These are phyloP conservation scores for Pterocarpus santalinus DNA, from an alignment of 306 rosid genomes.

Conservation along the genomic window DNA sequence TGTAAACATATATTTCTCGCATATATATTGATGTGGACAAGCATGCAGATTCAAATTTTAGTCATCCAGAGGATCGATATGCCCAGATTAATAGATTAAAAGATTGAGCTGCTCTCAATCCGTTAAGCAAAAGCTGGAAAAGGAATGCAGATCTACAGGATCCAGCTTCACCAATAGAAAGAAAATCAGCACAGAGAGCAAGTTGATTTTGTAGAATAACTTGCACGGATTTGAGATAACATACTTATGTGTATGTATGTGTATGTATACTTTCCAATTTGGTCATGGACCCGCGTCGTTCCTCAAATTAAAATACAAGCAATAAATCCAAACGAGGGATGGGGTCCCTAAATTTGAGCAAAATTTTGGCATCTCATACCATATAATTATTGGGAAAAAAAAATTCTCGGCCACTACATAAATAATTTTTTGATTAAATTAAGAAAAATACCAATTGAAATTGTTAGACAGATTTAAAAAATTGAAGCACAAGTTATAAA, in stretches of 20 bases:
- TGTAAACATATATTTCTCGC: background rate
- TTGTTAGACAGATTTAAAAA: too few species aligned
- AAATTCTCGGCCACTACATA: too few species aligned
- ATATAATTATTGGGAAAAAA: background rate
- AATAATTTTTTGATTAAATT: too few species aligned
- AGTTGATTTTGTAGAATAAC: background rate
- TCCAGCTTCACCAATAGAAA: background rate
- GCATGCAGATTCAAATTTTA: background rate
- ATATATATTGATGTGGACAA: background rate
- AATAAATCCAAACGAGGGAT: background rate
- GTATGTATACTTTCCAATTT: background rate
- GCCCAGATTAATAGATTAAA: background rate
- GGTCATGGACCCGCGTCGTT: background rate
- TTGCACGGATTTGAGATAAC: background rate
- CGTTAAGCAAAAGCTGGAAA: background rate
- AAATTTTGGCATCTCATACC: background rate
- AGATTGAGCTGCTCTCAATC: background rate
- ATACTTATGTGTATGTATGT: too few species aligned
- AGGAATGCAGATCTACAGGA: background rate
- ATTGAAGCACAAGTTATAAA: background rate
- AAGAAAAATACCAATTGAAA: too few species aligned
- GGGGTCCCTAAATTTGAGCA: background rate
- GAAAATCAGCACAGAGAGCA: background rate
- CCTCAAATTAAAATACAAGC: background rate
- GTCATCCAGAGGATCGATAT: background rate